These are phyloP conservation scores for Vickermania ingenoplastis DNA, from an alignment of 208 protist species.

Conservation along the genomic window DNA sequence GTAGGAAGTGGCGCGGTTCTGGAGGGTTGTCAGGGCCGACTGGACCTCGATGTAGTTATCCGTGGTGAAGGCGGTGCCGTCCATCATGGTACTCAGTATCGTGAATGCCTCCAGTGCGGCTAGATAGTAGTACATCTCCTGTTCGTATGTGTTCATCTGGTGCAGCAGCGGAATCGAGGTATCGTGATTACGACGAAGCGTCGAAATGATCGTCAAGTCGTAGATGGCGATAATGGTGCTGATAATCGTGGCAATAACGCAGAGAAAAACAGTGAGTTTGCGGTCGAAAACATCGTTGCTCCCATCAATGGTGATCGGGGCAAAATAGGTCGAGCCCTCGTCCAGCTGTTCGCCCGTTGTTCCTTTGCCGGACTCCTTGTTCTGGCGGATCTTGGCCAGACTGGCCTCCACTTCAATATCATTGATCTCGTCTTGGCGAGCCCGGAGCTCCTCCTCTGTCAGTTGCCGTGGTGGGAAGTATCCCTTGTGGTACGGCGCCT, in stretches of 20 bases:
- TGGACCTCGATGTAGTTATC: background rate
- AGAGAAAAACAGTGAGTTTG: background rate
- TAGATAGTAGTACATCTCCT: background rate
- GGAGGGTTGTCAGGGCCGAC: background rate
- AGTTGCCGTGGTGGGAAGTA: background rate
- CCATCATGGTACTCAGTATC: conserved; percentile 1
- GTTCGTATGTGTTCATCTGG: background rate
- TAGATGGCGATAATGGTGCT: background rate
- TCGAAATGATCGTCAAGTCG: background rate
- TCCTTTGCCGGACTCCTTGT: background rate
- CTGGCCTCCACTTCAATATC: conserved; percentile 12
- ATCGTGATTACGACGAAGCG: background rate
- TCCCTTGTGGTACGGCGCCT: conserved; percentile 14
- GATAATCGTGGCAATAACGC: background rate
- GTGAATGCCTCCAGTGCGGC: background rate
- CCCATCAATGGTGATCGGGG: background rate
- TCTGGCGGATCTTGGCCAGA: background rate
- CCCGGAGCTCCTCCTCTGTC: conserved; percentile 4
- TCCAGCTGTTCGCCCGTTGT: background rate
- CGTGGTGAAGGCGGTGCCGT: background rate
- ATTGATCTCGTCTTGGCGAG: conserved; percentile 4
- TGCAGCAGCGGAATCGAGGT: background rate
- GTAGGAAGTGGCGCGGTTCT: background rate
- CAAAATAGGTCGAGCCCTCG: background rate
- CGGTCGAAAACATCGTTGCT: background rate